Evolutionary conservation across 179 eudicot genomes (phyloP).

Genomic region (Beta corolliflora): DNA sequence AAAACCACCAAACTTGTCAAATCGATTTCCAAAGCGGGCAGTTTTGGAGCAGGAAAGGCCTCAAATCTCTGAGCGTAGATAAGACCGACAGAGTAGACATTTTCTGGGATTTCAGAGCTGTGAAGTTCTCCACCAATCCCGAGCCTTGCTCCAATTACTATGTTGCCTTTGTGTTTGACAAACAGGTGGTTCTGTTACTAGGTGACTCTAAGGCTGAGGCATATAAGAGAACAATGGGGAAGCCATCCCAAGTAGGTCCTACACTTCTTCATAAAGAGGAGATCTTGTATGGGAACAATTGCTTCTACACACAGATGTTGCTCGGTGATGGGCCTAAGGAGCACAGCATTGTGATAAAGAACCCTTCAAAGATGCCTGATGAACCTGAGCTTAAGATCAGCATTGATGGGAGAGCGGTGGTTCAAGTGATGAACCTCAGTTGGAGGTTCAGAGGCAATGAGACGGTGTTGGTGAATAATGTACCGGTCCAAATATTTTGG

Average conservation of each 20-base stretch:
- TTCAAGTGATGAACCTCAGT: slow-evolving; percentile 49
- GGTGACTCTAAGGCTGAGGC: slow-evolving; percentile 52
- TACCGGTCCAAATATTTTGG: slow-evolving; percentile 59
- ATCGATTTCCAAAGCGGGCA: slow-evolving; percentile 32
- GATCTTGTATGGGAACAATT: slow-evolving; percentile 47
- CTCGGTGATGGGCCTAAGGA: slow-evolving; percentile 48
- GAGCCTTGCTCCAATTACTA: slow-evolving; percentile 56
- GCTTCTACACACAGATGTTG: slow-evolving; percentile 40
- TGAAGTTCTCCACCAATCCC: slow-evolving; percentile 50
- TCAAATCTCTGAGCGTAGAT: slow-evolving; percentile 32
- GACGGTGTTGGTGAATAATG: slow-evolving; percentile 52
- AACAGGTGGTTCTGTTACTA: slow-evolving; percentile 40
- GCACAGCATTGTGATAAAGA: slow-evolving; percentile 49
- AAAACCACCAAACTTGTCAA: slow-evolving; percentile 35
- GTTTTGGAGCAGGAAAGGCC: slow-evolving; percentile 40
- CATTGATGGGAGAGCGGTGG: slow-evolving; percentile 43
- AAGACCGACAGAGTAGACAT: slow-evolving; percentile 28
- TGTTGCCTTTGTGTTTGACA: slow-evolving; percentile 40
- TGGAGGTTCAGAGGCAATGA: slow-evolving; percentile 73
- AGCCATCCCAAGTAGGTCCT: slow-evolving; percentile 18
- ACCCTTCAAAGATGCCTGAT: slow-evolving; percentile 21
- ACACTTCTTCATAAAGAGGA: slow-evolving; percentile 51
- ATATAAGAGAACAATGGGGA: slow-evolving; percentile 35
- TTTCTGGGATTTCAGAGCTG: slow-evolving; percentile 49
- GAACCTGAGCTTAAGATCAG: slow-evolving; percentile 51